A percentile compares a stretch with the other conserved stretches of the same genome.
Conservation (phyloP, 2,329 filamentous ascomycete genomes). For the Aureobasidium zeae region DNA sequence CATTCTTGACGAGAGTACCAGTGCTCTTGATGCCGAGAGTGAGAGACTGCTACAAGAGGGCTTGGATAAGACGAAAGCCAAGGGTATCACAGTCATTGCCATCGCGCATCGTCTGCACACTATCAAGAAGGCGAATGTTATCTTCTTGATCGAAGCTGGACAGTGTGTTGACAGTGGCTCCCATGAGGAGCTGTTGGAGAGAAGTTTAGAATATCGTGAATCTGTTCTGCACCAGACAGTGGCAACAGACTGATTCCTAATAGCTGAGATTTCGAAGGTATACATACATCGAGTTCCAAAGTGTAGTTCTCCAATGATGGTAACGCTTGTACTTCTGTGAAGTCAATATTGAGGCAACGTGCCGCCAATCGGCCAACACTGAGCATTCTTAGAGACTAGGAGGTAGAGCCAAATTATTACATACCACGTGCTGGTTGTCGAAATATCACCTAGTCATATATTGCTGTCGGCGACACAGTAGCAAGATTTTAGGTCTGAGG, state of each 20-base stretch:
- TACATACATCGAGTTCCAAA: too few species aligned
- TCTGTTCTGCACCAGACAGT: conserved; percentile 22
- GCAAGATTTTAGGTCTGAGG: too few species aligned
- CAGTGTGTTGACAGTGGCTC: conserved; percentile 40
- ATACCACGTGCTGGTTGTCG: too few species aligned
- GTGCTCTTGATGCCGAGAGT: conserved; percentile 35
- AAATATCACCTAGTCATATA: too few species aligned
- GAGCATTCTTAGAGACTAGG: too few species aligned
- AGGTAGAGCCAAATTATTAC: too few species aligned
- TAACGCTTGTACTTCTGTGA: too few species aligned
- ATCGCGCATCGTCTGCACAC: conserved; percentile 38
- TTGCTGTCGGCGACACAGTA: too few species aligned
- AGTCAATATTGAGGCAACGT: too few species aligned
- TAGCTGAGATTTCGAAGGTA: too few species aligned
- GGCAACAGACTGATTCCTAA: conserved; percentile 15
- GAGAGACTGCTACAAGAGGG: conserved; percentile 34
- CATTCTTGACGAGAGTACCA: conserved; percentile 36
- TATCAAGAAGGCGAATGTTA: conserved; percentile 35
- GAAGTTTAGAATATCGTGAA: conserved; percentile 23
- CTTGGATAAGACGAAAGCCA: conserved; percentile 27
- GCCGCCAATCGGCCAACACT: too few species aligned
- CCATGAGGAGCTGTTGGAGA: conserved; percentile 40
- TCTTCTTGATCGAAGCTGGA: conserved; percentile 41
- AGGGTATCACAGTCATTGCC: conserved; percentile 33
- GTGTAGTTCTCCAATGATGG: too few species aligned